Conservation (phyloP, 176 grass and related monocot genomes). For the Melocanna baccifera region DNA sequence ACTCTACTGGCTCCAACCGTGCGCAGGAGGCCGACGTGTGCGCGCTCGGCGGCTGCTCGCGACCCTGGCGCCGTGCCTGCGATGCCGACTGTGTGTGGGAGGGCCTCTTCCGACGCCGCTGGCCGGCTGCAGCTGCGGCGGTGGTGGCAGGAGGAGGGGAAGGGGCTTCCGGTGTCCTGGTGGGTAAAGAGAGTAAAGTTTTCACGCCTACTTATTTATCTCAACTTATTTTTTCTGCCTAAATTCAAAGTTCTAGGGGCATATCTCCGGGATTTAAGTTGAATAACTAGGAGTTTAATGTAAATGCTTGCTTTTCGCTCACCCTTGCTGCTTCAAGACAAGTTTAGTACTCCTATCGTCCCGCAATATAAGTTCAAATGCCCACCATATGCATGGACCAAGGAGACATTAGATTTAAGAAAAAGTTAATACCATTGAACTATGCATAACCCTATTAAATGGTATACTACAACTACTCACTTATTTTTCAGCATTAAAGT, state of each 20-base stretch:
- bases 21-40: conserved; percentile 63
- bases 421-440: too few species aligned
- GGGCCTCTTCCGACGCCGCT: conserved; percentile 58
- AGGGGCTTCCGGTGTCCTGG: conserved; percentile 20
- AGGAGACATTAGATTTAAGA: too few species aligned
- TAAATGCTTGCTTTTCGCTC: neutral
- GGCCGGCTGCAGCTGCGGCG: conserved; percentile 24
- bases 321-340: neutral
- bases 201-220: neutral
- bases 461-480: too few species aligned
- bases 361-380: too few species aligned
- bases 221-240: neutral
- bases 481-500: too few species aligned
- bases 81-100: conserved; percentile 59
- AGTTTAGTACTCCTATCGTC: neutral
- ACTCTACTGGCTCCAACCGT: conserved; percentile 7
- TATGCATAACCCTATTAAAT: too few species aligned
- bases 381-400: too few species aligned
- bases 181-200: neutral
- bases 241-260: neutral
- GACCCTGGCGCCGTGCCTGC: conserved; percentile 53
- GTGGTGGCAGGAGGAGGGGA: neutral
- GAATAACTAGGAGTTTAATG: neutral
- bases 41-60: conserved; percentile 54
- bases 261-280: neutral